phyloP scores from a whole-genome alignment of 1,284 basidiomycete species.

The Prillingera fragicola region DNA sequence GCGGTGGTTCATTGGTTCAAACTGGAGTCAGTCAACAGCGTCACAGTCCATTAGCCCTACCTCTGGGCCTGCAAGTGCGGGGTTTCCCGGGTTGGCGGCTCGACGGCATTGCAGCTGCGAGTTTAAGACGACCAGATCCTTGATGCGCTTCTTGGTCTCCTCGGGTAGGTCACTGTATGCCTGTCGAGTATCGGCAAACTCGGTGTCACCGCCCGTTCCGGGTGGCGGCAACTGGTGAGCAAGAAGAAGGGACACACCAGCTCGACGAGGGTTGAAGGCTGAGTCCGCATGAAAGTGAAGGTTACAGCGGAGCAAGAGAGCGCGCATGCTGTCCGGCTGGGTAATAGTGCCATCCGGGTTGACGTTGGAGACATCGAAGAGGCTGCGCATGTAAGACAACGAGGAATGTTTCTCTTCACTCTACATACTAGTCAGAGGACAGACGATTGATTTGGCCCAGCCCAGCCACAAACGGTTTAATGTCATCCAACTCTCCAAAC shows the following conservation, averaged over 20 bases:
- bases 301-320: slow-evolving; percentile 18
- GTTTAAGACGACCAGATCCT: slow-evolving; percentile 34
- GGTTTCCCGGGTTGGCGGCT: slow-evolving; percentile 19
- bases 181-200: slow-evolving; percentile 24
- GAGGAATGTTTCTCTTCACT: not conserved
- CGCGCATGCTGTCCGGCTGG: slow-evolving; percentile 18
- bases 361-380: slow-evolving; percentile 25
- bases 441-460: slow-evolving; percentile 16
- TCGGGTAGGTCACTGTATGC: slow-evolving; percentile 19
- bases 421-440: slow-evolving; percentile 13
- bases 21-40: not conserved
- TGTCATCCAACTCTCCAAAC: not conserved
- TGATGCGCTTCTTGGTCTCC: slow-evolving; percentile 27
- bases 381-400: slow-evolving; percentile 13
- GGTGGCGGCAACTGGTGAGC: slow-evolving; percentile 21
- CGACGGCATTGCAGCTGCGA: slow-evolving; percentile 27
- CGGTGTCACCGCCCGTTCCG: slow-evolving; percentile 20
- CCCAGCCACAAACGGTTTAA: not conserved
- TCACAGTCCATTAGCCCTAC: too few species aligned
- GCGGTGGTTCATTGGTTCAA: slow-evolving; percentile 6
- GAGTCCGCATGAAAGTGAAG: slow-evolving; percentile 24
- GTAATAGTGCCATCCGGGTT: slow-evolving; percentile 19
- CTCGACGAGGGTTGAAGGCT: slow-evolving; percentile 23
- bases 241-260: slow-evolving; percentile 19
- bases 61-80: not conserved